These are phyloP conservation scores for Aspergillus mulundensis DNA, from an alignment of 495 filamentous ascomycete genomes.

Conservation along the genomic window DNA sequence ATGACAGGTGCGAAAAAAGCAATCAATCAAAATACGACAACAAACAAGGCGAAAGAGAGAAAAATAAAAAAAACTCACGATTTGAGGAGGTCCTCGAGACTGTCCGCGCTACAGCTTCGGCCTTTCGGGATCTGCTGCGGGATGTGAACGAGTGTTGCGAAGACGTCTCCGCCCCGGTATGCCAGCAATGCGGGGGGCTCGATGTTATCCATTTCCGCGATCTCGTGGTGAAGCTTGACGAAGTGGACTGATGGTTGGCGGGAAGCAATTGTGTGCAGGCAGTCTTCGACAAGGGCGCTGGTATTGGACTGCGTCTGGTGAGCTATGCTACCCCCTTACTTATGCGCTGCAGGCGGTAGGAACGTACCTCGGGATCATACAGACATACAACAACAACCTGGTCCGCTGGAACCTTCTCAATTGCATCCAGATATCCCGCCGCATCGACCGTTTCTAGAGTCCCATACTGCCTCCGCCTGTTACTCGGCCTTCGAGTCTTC, in stretches of 20 bases:
- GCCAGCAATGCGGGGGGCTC: conserved; percentile 84
- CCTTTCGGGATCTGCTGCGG: conserved; percentile 77
- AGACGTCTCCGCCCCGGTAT: conserved; percentile 84
- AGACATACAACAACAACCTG: conserved; percentile 93
- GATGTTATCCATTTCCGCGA: conserved; percentile 91
- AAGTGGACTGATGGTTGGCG: conserved; percentile 71
- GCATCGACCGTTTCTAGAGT: conserved; percentile 81
- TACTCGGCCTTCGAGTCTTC: conserved; percentile 50
- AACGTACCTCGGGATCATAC: conserved; percentile 78
- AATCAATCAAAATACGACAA: not conserved
- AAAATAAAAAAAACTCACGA: conserved; percentile 38
- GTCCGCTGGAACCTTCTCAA: conserved; percentile 79
- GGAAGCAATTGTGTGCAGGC: conserved; percentile 65
- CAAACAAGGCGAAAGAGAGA: not conserved
- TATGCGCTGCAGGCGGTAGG: not conserved
- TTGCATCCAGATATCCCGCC: conserved; percentile 85
- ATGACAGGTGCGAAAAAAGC: not conserved
- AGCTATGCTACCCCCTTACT: conserved; percentile 6
- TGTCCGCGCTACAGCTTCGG: conserved; percentile 53
- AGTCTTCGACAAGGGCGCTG: conserved; percentile 71
- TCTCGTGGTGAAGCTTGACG: conserved; percentile 84
- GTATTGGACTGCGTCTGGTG: conserved; percentile 60
- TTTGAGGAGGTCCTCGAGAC: conserved; percentile 58
- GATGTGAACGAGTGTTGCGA: conserved; percentile 83
- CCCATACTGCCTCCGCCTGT: conserved; percentile 72